Conservation (phyloP, 305 asterid species). For the Rubia occidens region DNA sequence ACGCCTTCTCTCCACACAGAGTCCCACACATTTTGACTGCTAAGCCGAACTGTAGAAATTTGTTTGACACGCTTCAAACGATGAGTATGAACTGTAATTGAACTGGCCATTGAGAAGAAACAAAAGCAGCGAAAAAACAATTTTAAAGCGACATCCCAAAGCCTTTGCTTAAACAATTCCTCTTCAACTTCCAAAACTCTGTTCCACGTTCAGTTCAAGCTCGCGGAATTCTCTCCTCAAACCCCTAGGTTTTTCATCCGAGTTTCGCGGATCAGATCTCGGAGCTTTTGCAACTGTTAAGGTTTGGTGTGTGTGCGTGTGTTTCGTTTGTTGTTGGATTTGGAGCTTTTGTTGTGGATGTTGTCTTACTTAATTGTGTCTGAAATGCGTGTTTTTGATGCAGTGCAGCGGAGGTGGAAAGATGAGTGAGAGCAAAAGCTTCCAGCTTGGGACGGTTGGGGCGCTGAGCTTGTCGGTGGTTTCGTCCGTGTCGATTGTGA, state of each 20-base stretch:
- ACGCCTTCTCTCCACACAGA: background rate
- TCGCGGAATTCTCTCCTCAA: background rate
- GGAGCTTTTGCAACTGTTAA: slow-evolving; percentile 5
- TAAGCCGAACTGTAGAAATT: background rate
- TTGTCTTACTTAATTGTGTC: slow-evolving; percentile 16
- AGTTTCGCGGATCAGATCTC: slow-evolving; percentile 14
- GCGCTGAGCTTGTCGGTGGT: slow-evolving; percentile 82
- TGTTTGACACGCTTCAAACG: background rate
- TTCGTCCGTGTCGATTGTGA: slow-evolving; percentile 85
- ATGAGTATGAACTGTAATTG: slow-evolving; percentile 22
- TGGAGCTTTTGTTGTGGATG: slow-evolving; percentile 7
- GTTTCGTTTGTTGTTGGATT: background rate
- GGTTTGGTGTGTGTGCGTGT: background rate
- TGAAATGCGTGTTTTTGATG: slow-evolving; percentile 14
- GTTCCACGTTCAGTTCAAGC: background rate
- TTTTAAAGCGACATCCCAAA: slow-evolving; percentile 17
- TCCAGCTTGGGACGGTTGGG: slow-evolving; percentile 81
- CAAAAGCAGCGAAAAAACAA: background rate
- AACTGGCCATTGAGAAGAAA: slow-evolving; percentile 11
- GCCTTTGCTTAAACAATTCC: background rate
- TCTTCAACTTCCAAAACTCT: background rate
- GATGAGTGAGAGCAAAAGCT: slow-evolving; percentile 60
- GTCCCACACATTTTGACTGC: background rate
- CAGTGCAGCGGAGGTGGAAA: slow-evolving; percentile 17
- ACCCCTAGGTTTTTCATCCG: background rate